phyloP scores from a whole-genome alignment of 108 stramenopile species.

The Conticribra guillardii region DNA sequence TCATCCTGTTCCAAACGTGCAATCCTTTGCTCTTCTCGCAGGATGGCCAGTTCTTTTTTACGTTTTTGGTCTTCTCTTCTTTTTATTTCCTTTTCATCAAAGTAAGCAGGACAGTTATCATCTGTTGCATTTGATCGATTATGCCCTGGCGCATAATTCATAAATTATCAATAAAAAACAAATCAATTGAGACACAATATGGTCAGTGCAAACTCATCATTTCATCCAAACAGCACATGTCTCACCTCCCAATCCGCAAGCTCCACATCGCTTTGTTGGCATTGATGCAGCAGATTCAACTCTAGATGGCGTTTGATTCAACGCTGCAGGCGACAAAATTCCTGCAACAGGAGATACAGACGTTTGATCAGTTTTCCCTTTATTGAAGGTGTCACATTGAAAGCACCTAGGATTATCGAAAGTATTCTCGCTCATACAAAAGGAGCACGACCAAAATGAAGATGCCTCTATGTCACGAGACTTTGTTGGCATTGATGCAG shows the following conservation, averaged over 20 bases:
- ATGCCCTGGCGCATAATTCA: too few species aligned
- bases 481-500: not conserved
- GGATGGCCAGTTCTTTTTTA: constrained; percentile 36
- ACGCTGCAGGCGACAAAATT: not conserved
- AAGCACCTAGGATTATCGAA: not conserved
- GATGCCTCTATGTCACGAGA: not conserved
- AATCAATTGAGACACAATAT: too few species aligned
- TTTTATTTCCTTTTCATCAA: constrained; percentile 47
- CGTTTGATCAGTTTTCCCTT: too few species aligned
- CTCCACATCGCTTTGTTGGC: constrained; percentile 40
- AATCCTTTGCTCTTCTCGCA: constrained; percentile 23
- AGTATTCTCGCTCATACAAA: constrained; percentile 9
- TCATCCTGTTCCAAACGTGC: constrained; percentile 28
- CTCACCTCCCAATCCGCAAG: constrained; percentile 56
- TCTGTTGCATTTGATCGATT: constrained; percentile 53
- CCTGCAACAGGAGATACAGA: not conserved
- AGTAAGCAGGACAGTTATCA: constrained; percentile 48
- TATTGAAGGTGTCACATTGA: constrained; percentile 14
- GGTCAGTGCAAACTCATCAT: too few species aligned
- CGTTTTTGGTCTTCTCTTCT: constrained; percentile 40
- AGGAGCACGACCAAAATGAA: constrained; percentile 14
- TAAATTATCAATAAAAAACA: too few species aligned
- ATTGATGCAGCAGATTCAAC: constrained; percentile 15
- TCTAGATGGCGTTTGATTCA: not conserved
- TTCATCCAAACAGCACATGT: too few species aligned